Conservation (phyloP, 2,329 filamentous ascomycete genomes). For the Exserohilum turcica region DNA sequence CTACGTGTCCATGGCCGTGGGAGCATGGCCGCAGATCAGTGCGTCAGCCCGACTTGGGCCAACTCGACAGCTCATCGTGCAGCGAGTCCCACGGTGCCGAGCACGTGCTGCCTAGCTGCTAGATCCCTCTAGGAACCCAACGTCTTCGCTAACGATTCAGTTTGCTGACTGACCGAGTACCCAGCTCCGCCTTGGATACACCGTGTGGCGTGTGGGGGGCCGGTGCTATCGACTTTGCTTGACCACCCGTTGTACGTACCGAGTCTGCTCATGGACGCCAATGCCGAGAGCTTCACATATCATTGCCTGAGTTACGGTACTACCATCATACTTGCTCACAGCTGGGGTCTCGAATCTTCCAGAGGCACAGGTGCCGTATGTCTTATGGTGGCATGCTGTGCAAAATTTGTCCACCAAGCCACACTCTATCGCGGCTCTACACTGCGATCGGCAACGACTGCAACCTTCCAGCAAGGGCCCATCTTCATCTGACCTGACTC, state of each 20-base stretch:
- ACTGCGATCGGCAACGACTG: neutral
- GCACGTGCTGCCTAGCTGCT: constrained; percentile 9
- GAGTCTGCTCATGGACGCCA: constrained; percentile 1
- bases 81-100: constrained; percentile 16
- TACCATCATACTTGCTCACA: neutral
- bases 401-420: neutral
- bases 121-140: neutral
- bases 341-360: neutral
- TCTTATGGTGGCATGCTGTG: constrained; percentile 5
- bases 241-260: constrained; percentile 2
- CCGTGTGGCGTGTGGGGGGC: constrained; percentile 4
- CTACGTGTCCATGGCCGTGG: constrained; percentile 39
- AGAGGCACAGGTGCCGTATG: constrained; percentile 3
- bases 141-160: neutral
- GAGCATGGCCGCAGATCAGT: constrained; percentile 24
- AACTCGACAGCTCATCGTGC: constrained; percentile 47
- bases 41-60: constrained; percentile 29
- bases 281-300: neutral
- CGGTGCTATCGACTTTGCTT: neutral
- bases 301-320: constrained; percentile 3
- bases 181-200: too few species aligned
- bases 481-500: neutral
- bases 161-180: neutral
- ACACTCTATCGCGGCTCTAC: neutral
- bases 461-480: neutral